Percentiles rank a stretch among this genome's conserved stretches.
Evolutionary conservation across 257 asterid genomes (phyloP).

Genomic region (Ilex aquifolium): DNA sequence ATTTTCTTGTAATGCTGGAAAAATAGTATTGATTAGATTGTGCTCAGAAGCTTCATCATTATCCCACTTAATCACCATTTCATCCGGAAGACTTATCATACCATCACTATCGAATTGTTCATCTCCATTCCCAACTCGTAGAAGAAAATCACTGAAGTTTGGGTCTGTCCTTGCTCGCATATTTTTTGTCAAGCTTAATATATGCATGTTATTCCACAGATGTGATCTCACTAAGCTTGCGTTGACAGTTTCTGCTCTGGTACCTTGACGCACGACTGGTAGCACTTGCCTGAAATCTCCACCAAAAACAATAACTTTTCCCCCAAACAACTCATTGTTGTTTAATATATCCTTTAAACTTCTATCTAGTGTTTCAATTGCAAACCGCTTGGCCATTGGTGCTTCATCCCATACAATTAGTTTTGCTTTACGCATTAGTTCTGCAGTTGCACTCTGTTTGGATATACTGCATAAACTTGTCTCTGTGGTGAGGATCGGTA

Average conservation of each 20-base stretch:
- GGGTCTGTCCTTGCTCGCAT: background rate
- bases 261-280: background rate
- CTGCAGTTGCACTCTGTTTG: background rate
- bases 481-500: background rate
- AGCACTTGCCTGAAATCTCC: constrained; percentile 3
- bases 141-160: background rate
- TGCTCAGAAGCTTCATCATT: background rate
- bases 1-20: background rate
- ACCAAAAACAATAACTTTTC: no score
- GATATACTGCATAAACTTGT: background rate
- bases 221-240: background rate
- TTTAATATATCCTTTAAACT: no score
- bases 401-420: constrained; percentile 12
- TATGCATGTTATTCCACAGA: background rate
- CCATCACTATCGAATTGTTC: background rate
- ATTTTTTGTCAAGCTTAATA: background rate
- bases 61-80: constrained; percentile 1
- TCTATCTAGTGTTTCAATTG: background rate
- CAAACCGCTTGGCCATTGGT: background rate
- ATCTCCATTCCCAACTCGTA: background rate
- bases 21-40: background rate
- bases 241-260: background rate
- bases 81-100: background rate
- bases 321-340: no score
- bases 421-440: background rate